A percentile compares a stretch with the other conserved stretches of the same genome.
Evolutionary conservation across 805 yeast genomes (phyloP).

Genomic region (Middelhovenomyces tepae): DNA sequence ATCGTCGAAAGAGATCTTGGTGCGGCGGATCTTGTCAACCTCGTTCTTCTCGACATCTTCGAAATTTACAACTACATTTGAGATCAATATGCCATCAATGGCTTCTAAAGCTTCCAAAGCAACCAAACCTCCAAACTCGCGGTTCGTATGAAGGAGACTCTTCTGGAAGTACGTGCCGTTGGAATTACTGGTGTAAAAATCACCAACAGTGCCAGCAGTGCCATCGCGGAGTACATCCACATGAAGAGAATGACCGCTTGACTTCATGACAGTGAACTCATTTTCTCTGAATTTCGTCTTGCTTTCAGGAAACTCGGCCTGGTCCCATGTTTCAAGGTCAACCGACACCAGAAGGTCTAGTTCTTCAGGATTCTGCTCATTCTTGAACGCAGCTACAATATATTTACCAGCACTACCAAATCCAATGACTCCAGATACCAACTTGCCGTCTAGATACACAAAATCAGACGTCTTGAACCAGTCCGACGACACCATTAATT

Average conservation of each 20-base stretch:
- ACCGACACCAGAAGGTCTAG: constrained; percentile 27
- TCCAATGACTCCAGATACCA: constrained; percentile 25
- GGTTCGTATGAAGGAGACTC: constrained; percentile 29
- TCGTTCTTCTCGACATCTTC: constrained; percentile 9
- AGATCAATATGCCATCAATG: constrained; percentile 56
- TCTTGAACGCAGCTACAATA: constrained; percentile 29
- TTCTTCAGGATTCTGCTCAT: constrained; percentile 14
- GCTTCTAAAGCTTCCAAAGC: constrained; percentile 38
- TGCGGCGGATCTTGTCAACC: constrained; percentile 18
- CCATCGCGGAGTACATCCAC: constrained; percentile 28
- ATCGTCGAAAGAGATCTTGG: constrained; percentile 32
- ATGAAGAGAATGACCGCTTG: constrained; percentile 34
- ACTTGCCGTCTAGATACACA: constrained; percentile 25
- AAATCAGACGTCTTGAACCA: constrained; percentile 33
- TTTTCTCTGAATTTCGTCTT: constrained; percentile 15
- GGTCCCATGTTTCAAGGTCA: constrained; percentile 29
- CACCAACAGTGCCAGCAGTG: constrained; percentile 20
- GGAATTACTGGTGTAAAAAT: constrained; percentile 34
- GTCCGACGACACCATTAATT: constrained; percentile 35
- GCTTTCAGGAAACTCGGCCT: constrained; percentile 27
- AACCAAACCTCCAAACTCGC: constrained; percentile 30
- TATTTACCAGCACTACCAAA: constrained; percentile 30
- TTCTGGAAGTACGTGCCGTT: constrained; percentile 44
- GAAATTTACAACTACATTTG: constrained; percentile 29
- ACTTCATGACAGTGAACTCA: constrained; percentile 28